Conservation (phyloP, 2,329 filamentous ascomycete species). For the Coniella lustricola region DNA sequence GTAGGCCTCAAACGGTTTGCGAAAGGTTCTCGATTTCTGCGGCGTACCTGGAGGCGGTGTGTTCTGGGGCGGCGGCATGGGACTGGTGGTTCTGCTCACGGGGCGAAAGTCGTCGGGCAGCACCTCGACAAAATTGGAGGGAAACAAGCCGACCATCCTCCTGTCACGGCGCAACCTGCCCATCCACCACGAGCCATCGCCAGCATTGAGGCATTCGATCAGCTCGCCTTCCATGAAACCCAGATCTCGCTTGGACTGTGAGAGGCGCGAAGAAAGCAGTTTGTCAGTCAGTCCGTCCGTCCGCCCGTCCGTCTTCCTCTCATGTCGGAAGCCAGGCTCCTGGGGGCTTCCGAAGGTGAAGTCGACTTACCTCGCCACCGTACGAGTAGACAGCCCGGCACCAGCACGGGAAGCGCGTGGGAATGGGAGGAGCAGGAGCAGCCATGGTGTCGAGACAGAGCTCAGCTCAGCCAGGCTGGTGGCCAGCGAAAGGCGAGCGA, state of each 20-base stretch:
- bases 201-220: constrained; percentile 96
- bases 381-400: constrained; percentile 87
- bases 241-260: constrained; percentile 78
- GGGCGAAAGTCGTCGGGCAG: constrained; percentile 81
- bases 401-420: constrained; percentile 82
- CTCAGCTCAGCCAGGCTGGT: not conserved
- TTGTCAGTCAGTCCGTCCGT: too few relatives aligned
- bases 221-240: constrained; percentile 96
- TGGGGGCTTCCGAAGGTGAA: too few relatives aligned
- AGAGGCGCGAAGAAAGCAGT: constrained; percentile 21
- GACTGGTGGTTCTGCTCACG: constrained; percentile 53
- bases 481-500: not conserved
- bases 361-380: constrained; percentile 65
- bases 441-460: constrained; percentile 38
- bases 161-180: constrained; percentile 83
- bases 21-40: constrained; percentile 56
- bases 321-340: too few relatives aligned
- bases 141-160: constrained; percentile 85
- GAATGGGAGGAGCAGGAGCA: constrained; percentile 53
- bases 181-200: constrained; percentile 98
- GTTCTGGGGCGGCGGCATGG: constrained; percentile 46
- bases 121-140: constrained; percentile 94
- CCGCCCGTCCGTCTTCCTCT: too few relatives aligned
- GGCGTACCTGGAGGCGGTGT: constrained; percentile 47
- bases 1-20: constrained; percentile 62